Evolutionary conservation across 2,329 filamentous ascomycete genomes (phyloP), one percentile per base, ranked within the genome.

Genomic region (Botrytis elliptica): DNA sequence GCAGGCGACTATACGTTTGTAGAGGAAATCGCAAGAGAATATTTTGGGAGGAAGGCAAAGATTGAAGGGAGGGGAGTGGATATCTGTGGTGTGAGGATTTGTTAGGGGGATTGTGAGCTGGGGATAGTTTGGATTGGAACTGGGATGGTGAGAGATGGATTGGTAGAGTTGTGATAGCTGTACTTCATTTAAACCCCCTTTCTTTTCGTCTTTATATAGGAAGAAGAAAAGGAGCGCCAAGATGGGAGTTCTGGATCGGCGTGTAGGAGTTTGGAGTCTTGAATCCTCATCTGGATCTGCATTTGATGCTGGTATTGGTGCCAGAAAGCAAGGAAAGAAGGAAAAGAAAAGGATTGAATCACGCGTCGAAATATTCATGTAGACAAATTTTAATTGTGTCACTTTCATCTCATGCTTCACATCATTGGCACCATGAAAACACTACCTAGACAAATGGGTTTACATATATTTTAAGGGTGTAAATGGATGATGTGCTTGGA

Each of bases 11-110:
- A 88, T n/a, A 84, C 84, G 4, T 95, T 95, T 79, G 87, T 93
- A 25, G 84, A 84, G 75, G 89, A 90, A 72, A 84, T 92, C 69
- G 84, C 88, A 63, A 85, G 82, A 75, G 83, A 88, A 76, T 95
- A 93, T 83, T 94, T 93, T 82, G 88, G 85, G 44, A 84, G 90
- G 25, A 82, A 85, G 65, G 90, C 89, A 16, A 85, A 86, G 76
- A 88, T 93, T 33, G 88, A 93, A 80, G 88, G 89, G 52, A 90
- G 90, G 79, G 88, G 88, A n/a, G 85, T 94, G 3, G 90, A 93
- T 79, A 88, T 93, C n/a, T 94, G 92, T 78, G 92, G 92, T 7
- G 84, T 94, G 70, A 85, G 88, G 79, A 88, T 95, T 46, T 93
- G 91, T 79, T 92, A 79, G 52, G 18, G 10, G 29, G 18, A 25